Percentiles rank a stretch among this genome's conserved stretches.
phyloP scores from a whole-genome alignment of 108 stramenopile species.

The Phaeodactylum tricornutum region DNA sequence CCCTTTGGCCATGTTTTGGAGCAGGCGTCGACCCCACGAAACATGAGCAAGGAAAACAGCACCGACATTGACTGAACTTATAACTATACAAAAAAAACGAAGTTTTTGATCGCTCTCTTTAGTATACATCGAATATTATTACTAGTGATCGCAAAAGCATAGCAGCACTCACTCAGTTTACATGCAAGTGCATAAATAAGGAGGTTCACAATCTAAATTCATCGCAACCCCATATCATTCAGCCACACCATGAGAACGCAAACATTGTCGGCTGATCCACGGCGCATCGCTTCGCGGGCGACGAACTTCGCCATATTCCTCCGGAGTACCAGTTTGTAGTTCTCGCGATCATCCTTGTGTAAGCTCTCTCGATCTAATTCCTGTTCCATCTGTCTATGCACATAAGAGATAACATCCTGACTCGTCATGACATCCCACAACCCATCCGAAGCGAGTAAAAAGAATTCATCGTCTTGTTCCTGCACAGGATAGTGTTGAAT shows the following conservation, averaged over 20 bases:
- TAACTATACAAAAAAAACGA: too few species aligned
- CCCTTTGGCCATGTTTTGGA: conserved; percentile 16
- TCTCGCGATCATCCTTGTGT: conserved; percentile 7
- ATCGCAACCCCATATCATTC: conserved; percentile 14
- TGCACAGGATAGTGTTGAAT: conserved; percentile 45
- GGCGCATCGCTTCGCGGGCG: conserved; percentile 67
- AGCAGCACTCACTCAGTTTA: too few species aligned
- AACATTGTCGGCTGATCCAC: conserved; percentile 77
- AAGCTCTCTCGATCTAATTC: conserved; percentile 3
- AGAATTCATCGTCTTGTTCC: conserved; percentile 38
- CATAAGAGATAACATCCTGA: conserved; percentile 88
- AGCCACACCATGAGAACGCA: conserved; percentile 81
- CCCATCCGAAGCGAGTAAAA: conserved; percentile 86
- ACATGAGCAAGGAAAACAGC: conserved; percentile 5
- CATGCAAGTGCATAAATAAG: too few species aligned
- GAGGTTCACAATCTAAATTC: too few species aligned
- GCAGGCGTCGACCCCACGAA: conserved; percentile 1
- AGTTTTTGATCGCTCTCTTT: too few species aligned
- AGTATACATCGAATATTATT: too few species aligned
- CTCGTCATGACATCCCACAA: conserved; percentile 96
- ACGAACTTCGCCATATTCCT: conserved; percentile 59
- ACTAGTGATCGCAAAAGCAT: too few species aligned
- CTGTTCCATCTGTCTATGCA: conserved; percentile 24
- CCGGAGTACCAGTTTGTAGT: conserved; percentile 14
- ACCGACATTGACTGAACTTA: background rate